Evolutionary conservation across 495 filamentous ascomycete species (phyloP).

Genomic region (Xylaria castorea): DNA sequence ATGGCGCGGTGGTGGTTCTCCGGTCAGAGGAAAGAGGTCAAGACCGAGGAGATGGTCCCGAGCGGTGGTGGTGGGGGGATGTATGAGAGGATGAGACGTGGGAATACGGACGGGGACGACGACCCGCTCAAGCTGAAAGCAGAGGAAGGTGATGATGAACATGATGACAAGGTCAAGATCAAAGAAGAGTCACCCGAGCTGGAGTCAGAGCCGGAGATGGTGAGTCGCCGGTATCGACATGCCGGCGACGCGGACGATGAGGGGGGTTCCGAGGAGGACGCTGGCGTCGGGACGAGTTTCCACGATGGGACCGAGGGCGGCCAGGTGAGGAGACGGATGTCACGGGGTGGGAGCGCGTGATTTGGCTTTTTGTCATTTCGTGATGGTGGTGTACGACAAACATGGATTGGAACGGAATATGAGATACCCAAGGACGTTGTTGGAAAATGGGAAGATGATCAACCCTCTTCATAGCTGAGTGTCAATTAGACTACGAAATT

Average conservation of each 20-base stretch:
- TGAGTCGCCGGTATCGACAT: constrained; percentile 23
- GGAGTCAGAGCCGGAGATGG: constrained; percentile 33
- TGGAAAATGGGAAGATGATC: background rate
- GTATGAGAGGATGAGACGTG: background rate
- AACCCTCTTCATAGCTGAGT: background rate
- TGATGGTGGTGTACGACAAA: background rate
- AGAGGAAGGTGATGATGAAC: constrained; percentile 37
- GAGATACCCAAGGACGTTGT: background rate
- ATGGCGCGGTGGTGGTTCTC: constrained; percentile 43
- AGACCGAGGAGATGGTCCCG: constrained; percentile 35
- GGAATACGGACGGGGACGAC: constrained; percentile 17
- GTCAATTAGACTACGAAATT: background rate
- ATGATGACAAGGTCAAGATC: constrained; percentile 39
- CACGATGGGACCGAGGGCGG: constrained; percentile 40
- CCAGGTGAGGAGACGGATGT: constrained; percentile 29
- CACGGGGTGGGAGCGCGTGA: constrained; percentile 31
- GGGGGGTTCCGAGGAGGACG: constrained; percentile 50
- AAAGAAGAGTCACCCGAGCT: constrained; percentile 17
- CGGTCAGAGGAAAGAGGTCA: constrained; percentile 28
- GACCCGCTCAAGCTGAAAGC: constrained; percentile 33
- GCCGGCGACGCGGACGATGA: constrained; percentile 45
- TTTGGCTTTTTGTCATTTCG: background rate
- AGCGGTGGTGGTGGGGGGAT: constrained; percentile 24
- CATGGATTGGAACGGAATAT: background rate
- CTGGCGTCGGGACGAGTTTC: constrained; percentile 57